Conservation (phyloP, 495 filamentous ascomycete genomes). For the Neurospora pannonica region DNA sequence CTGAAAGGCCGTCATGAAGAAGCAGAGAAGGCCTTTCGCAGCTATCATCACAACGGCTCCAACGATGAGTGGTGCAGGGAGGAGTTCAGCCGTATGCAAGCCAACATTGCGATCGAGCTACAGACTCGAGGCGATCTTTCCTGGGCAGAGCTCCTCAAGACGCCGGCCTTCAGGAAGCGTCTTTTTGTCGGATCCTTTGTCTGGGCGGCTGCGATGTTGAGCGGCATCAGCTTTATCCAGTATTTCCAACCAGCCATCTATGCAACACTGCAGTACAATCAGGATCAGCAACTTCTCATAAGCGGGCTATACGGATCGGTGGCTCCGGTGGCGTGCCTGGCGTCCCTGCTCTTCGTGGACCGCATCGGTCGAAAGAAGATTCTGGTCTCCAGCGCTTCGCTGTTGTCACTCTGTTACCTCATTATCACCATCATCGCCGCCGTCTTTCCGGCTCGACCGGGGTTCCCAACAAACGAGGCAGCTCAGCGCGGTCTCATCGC, state of each 20-base stretch:
- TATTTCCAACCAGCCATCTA: conserved; percentile 43
- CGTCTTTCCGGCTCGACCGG: conserved; percentile 31
- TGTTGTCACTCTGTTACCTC: conserved; percentile 31
- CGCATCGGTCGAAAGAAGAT: conserved; percentile 42
- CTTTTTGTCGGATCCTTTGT: conserved; percentile 44
- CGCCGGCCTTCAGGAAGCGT: conserved; percentile 36
- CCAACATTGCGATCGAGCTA: conserved; percentile 33
- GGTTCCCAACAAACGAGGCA: conserved; percentile 23
- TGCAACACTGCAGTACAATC: conserved; percentile 36
- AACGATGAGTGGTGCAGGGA: conserved; percentile 35
- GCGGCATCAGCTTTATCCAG: conserved; percentile 45
- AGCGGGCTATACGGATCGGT: conserved; percentile 44
- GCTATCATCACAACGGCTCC: conserved; percentile 35
- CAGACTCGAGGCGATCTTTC: conserved; percentile 22
- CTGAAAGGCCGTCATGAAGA: conserved; percentile 39
- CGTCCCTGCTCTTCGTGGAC: conserved; percentile 45
- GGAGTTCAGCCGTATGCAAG: conserved; percentile 39
- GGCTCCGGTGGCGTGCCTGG: conserved; percentile 40
- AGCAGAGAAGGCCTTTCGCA: conserved; percentile 31
- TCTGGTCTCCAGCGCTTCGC: conserved; percentile 40
- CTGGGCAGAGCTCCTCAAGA: conserved; percentile 37
- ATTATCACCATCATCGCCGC: conserved; percentile 44
- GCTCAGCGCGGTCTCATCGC: conserved; percentile 44
- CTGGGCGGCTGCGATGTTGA: conserved; percentile 44
- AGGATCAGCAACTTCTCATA: conserved; percentile 40